Percentiles rank a stretch among this genome's conserved stretches.
Conservation (phyloP, 2,329 filamentous ascomycete species). For the Triangularia setosa region DNA sequence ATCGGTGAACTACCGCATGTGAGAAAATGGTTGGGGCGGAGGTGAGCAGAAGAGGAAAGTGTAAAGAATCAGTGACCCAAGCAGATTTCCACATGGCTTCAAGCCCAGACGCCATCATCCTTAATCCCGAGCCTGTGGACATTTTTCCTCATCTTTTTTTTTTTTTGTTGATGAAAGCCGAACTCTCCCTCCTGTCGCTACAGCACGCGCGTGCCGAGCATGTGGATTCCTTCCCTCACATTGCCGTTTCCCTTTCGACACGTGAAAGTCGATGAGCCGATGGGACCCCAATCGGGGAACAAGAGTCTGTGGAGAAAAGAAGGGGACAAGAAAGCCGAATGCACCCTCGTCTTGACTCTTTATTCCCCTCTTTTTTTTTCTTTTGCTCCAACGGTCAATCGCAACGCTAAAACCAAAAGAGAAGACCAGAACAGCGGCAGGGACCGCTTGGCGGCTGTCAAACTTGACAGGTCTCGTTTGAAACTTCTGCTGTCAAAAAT, state of each 20-base stretch:
- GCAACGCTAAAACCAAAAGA: constrained; percentile 2
- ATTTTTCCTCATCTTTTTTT: not conserved
- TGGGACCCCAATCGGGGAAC: not conserved
- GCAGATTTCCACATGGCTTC: not conserved
- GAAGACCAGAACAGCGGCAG: not conserved
- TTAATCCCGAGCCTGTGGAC: not conserved
- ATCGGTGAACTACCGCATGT: not conserved
- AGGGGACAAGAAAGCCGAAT: not conserved
- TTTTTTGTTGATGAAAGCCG: not conserved
- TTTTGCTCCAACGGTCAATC: constrained; percentile 9
- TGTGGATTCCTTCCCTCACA: not conserved
- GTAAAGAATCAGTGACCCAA: not conserved
- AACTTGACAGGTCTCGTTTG: constrained; percentile 4
- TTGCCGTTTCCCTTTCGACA: not conserved
- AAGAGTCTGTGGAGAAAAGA: not conserved
- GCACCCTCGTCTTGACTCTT: not conserved
- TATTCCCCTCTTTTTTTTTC: not conserved
- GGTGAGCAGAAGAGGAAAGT: not conserved
- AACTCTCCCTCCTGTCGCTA: not conserved
- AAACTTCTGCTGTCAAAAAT: constrained; percentile 2
- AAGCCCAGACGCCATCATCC: not conserved
- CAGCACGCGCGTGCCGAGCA: not conserved
- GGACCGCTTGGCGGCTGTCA: constrained; percentile 5
- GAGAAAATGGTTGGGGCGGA: not conserved
- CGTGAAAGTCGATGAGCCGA: constrained; percentile 1